Evolutionary conservation across 305 asterid genomes (phyloP).

Genomic region (Plantago rigida): DNA sequence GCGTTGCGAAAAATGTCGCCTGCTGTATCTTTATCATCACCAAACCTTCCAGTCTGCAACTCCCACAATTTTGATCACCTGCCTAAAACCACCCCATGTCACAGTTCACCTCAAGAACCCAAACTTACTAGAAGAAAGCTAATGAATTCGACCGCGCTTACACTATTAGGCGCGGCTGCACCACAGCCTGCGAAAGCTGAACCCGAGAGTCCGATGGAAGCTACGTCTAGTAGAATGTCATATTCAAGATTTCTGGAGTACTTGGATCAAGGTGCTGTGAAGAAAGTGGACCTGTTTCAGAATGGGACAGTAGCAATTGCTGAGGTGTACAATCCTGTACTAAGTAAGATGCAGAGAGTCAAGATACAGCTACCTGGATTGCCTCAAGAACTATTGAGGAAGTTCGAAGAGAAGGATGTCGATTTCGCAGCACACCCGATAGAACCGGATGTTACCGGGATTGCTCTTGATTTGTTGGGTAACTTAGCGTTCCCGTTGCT

Average conservation of each 20-base stretch:
- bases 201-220: slow-evolving; percentile 41
- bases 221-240: slow-evolving; percentile 51
- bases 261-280: slow-evolving; percentile 45
- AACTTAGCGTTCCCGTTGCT: slow-evolving; percentile 56
- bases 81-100: slow-evolving; percentile 21
- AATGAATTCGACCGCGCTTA: slow-evolving; percentile 29
- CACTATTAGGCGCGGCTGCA: slow-evolving; percentile 35
- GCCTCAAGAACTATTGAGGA: slow-evolving; percentile 45
- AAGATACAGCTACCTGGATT: slow-evolving; percentile 60
- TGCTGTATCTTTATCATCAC: slow-evolving; percentile 33
- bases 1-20: slow-evolving; percentile 32
- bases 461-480: slow-evolving; percentile 45
- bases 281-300: slow-evolving; percentile 53
- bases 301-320: slow-evolving; percentile 55
- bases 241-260: slow-evolving; percentile 57
- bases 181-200: slow-evolving; percentile 33
- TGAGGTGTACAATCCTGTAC: slow-evolving; percentile 45
- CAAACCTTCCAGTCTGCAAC: slow-evolving; percentile 42
- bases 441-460: slow-evolving; percentile 28
- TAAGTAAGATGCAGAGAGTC: slow-evolving; percentile 52
- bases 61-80: slow-evolving; percentile 33
- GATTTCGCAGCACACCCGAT: slow-evolving; percentile 52
- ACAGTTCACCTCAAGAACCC: slow-evolving; percentile 21
- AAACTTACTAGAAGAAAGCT: slow-evolving; percentile 39
- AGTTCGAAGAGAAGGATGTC: slow-evolving; percentile 45